Evolutionary conservation across 129 eudicot genomes (phyloP).

Genomic region (Helianthus tuberosus): DNA sequence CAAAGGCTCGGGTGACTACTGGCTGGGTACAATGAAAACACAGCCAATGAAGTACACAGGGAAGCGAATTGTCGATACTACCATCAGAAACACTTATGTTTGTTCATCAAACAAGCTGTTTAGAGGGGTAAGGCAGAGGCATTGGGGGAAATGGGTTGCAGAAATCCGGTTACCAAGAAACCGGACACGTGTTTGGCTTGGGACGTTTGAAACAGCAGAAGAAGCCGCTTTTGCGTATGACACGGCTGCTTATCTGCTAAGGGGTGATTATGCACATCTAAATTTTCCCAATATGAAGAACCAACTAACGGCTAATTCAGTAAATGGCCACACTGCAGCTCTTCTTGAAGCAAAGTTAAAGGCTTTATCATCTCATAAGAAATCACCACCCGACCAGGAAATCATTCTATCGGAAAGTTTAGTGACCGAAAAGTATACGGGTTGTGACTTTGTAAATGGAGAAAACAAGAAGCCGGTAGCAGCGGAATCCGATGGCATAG

Average conservation of each 20-base stretch:
- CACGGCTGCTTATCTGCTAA: constrained; percentile 66
- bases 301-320: constrained; percentile 48
- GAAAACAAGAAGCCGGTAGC: too few relatives aligned
- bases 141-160: constrained; percentile 65
- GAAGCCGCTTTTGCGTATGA: constrained; percentile 92
- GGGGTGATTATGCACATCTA: constrained; percentile 76
- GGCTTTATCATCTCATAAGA: constrained; percentile 36
- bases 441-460: too few relatives aligned
- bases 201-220: constrained; percentile 34
- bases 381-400: too few relatives aligned
- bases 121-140: constrained; percentile 81
- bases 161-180: too few relatives aligned
- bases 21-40: background rate
- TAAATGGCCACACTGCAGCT: constrained; percentile 53
- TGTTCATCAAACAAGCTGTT: constrained; percentile 43
- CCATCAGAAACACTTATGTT: too few relatives aligned
- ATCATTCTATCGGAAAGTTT: too few relatives aligned
- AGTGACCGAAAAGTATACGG: too few relatives aligned
- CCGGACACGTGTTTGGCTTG: too few relatives aligned
- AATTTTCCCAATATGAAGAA: constrained; percentile 68
- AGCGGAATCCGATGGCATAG: too few relatives aligned
- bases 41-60: background rate
- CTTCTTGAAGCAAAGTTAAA: constrained; percentile 76
- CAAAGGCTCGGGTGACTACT: constrained; percentile 19
- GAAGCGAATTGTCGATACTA: background rate